These are phyloP conservation scores for Exophiala sp. DNA, from an alignment of 2,329 filamentous ascomycete genomes.

Conservation along the genomic window DNA sequence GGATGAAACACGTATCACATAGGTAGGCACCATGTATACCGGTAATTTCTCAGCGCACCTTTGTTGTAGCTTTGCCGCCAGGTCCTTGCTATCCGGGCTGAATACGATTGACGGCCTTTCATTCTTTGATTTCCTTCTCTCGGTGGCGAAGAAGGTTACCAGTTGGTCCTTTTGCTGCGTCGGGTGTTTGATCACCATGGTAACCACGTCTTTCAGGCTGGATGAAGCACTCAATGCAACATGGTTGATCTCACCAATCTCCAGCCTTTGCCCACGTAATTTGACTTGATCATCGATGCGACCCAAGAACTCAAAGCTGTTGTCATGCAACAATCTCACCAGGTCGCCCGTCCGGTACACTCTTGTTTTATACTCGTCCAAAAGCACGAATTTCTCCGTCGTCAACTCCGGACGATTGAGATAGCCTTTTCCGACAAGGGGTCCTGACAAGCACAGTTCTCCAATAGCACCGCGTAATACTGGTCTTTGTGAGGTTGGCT, in stretches of 20 bases:
- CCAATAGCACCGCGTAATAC: conserved; percentile 74
- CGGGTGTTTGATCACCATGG: conserved; percentile 66
- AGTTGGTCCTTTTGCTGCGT: conserved; percentile 74
- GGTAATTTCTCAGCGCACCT: conserved; percentile 67
- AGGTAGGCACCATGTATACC: conserved; percentile 85
- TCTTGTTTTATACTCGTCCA: conserved; percentile 52
- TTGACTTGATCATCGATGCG: conserved; percentile 90
- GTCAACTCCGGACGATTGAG: conserved; percentile 75
- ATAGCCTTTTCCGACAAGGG: conserved; percentile 84
- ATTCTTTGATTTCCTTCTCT: conserved; percentile 20
- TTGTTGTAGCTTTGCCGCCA: conserved; percentile 48
- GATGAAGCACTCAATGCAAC: conserved; percentile 59
- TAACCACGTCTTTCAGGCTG: conserved; percentile 63
- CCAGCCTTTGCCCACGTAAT: conserved; percentile 77
- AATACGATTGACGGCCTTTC: conserved; percentile 35
- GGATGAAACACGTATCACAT: conserved; percentile 63
- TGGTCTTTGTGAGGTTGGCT: conserved; percentile 61
- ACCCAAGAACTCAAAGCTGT: conserved; percentile 79
- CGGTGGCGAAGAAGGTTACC: conserved; percentile 61
- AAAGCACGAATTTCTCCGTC: conserved; percentile 63
- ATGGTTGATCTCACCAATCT: conserved; percentile 87
- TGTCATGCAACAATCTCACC: conserved; percentile 72
- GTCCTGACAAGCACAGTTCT: conserved; percentile 82
- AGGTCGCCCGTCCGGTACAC: conserved; percentile 87
- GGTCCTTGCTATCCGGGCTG: conserved; percentile 33